Conservation (phyloP, 2,329 filamentous ascomycete species). For the Pestalotiopsis sp. region DNA sequence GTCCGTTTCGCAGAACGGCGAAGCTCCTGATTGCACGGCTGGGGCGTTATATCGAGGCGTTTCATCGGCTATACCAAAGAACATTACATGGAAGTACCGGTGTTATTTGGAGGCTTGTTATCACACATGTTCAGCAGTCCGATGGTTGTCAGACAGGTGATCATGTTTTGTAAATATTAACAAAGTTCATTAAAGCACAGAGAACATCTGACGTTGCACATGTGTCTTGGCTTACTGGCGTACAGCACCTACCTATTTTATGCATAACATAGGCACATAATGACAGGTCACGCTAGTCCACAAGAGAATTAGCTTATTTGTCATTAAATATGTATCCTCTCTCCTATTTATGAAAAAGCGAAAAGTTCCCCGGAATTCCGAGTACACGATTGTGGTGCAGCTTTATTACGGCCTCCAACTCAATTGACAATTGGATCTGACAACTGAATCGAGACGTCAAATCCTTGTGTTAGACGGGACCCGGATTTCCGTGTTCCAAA, state of each 20-base stretch:
- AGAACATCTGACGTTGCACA: no score
- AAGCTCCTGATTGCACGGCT: not conserved
- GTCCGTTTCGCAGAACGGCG: conserved; percentile 11
- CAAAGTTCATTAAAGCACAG: no score
- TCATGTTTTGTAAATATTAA: no score
- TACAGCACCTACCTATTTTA: not conserved
- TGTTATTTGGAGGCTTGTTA: not conserved
- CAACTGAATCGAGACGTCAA: not conserved
- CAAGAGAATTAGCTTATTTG: not conserved
- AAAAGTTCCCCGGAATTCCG: not conserved
- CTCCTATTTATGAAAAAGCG: not conserved
- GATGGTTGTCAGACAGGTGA: not conserved
- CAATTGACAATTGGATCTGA: not conserved
- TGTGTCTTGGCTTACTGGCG: not conserved
- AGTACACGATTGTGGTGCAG: not conserved
- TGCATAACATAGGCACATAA: not conserved
- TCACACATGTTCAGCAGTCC: not conserved
- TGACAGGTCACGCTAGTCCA: not conserved
- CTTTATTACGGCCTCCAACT: not conserved
- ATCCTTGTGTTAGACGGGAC: not conserved
- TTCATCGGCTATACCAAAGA: not conserved
- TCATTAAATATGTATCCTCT: not conserved
- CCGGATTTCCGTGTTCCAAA: not conserved
- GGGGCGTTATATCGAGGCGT: not conserved
- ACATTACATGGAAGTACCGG: not conserved